Conservation (phyloP, 352 stramenopile species). For the Pythium periplocum region DNA sequence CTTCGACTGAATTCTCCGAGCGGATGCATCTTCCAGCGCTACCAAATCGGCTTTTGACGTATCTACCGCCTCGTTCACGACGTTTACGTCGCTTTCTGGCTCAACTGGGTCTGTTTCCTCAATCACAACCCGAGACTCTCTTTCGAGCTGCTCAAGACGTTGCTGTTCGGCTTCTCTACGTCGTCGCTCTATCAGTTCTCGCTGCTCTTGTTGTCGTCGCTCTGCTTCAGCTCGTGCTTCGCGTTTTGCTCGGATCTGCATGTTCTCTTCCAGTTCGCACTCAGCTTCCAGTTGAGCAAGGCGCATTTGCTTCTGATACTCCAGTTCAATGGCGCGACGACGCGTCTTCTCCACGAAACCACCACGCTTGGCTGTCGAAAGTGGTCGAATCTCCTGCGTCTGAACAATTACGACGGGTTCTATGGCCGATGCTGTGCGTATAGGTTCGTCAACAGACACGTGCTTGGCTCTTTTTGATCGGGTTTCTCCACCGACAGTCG, state of each 20-base stretch:
- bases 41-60: background rate
- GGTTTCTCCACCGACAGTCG: background rate
- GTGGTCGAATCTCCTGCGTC: conserved; percentile 4
- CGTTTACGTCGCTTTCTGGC: background rate
- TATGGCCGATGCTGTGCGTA: too few relatives aligned
- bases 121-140: too few relatives aligned
- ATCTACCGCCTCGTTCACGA: background rate
- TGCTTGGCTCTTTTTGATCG: background rate
- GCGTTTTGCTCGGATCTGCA: conserved; percentile 49
- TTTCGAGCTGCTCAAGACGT: too few relatives aligned
- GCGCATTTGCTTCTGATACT: conserved; percentile 65
- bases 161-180: too few relatives aligned
- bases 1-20: too few relatives aligned
- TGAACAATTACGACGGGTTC: background rate
- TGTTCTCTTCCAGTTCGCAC: conserved; percentile 71
- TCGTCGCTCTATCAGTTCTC: too few relatives aligned
- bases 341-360: conserved; percentile 57
- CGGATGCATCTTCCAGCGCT: too few relatives aligned
- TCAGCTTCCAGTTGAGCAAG: conserved; percentile 62
- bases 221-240: conserved; percentile 24
- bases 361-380: conserved; percentile 18
- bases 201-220: conserved; percentile 11
- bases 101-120: too few relatives aligned
- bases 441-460: too few relatives aligned
- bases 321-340: conserved; percentile 41